phyloP scores from a whole-genome alignment of 2,329 filamentous ascomycete species.

The Colletotrichum trifolii region DNA sequence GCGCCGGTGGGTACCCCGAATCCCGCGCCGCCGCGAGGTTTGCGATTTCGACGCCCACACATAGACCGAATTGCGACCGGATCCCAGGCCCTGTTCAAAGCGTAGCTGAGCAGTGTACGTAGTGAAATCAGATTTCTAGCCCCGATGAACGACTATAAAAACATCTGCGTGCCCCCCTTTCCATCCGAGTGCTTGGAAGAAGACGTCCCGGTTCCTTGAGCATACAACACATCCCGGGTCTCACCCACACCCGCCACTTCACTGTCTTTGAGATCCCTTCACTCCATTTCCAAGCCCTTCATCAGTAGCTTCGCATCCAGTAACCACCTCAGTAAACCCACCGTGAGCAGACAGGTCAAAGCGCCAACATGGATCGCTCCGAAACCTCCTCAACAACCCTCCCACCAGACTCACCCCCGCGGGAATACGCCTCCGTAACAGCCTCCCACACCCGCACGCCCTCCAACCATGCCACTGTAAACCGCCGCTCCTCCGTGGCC shows the following conservation, averaged over 20 bases:
- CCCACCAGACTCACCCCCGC: slow-evolving; percentile 12
- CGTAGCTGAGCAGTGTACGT: not conserved
- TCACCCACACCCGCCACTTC: not conserved
- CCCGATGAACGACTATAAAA: slow-evolving; percentile 18
- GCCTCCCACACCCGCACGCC: not conserved
- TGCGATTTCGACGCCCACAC: slow-evolving; percentile 5
- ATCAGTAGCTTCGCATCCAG: not conserved
- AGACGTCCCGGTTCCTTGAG: not conserved
- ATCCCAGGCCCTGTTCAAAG: slow-evolving; percentile 12
- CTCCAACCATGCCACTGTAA: not conserved
- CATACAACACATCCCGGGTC: slow-evolving; percentile 3
- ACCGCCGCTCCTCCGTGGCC: slow-evolving; percentile 41
- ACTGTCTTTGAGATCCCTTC: not conserved
- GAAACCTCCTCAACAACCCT: slow-evolving; percentile 26
- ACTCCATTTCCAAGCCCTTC: not conserved
- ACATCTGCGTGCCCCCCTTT: not conserved
- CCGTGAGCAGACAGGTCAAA: not conserved
- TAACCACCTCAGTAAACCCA: not conserved
- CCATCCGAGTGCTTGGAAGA: not conserved
- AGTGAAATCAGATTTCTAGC: not conserved
- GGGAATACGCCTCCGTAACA: slow-evolving; percentile 23
- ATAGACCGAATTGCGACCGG: slow-evolving; percentile 32
- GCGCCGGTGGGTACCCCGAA: slow-evolving; percentile 26
- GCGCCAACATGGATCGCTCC: slow-evolving; percentile 20
- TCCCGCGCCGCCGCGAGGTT: slow-evolving; percentile 19